Evolutionary conservation across 1,139 yeast genomes (phyloP).

Genomic region (Geotrichum citri-aurantii): DNA sequence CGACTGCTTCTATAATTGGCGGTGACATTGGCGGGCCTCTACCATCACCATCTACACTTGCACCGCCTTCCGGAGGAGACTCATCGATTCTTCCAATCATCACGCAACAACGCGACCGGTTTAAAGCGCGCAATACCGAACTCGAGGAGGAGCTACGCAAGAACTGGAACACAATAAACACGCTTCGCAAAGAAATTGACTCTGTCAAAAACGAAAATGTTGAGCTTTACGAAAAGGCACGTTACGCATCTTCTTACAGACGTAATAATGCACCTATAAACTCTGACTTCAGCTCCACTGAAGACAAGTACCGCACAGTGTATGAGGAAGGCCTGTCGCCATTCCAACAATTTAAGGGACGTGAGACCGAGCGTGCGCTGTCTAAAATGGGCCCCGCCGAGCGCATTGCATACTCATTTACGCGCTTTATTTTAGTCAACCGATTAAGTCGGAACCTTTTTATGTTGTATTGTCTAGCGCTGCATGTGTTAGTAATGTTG

Average conservation of each 20-base stretch:
- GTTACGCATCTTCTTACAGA: conserved; percentile 52
- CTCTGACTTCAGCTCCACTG: conserved; percentile 38
- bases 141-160: conserved; percentile 75
- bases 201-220: conserved; percentile 66
- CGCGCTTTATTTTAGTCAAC: conserved; percentile 69
- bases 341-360: conserved; percentile 71
- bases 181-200: conserved; percentile 59
- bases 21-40: conserved; percentile 18
- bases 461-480: conserved; percentile 62
- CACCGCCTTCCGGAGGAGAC: conserved; percentile 24
- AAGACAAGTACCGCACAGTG: conserved; percentile 54
- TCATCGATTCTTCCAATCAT: conserved; percentile 73
- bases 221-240: conserved; percentile 72
- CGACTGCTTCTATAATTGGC: conserved; percentile 36
- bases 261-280: neutral
- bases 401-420: conserved; percentile 66
- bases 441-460: conserved; percentile 68
- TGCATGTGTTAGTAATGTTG: conserved; percentile 69
- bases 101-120: conserved; percentile 91
- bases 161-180: conserved; percentile 48
- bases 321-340: conserved; percentile 83
- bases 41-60: conserved; percentile 6
- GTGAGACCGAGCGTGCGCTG: conserved; percentile 71
- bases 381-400: conserved; percentile 74
- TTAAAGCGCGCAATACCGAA: conserved; percentile 72